A percentile compares a stretch with the other conserved stretches of the same genome.
Evolutionary conservation across 305 asterid genomes (phyloP).

Genomic region (Andrographis paniculata): DNA sequence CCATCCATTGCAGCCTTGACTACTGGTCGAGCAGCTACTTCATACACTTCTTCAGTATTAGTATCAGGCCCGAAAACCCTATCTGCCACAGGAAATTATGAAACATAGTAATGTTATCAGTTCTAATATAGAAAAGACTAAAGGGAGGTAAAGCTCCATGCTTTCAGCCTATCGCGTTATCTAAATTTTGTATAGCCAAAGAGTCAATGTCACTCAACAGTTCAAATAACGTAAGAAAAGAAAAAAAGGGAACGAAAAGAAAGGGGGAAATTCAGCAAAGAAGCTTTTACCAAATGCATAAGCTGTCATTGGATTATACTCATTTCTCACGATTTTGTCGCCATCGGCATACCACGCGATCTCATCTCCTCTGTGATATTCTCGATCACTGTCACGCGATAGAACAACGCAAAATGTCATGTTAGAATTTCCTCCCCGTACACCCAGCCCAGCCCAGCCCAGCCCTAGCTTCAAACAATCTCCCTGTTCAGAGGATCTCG

Average conservation of each 20-base stretch:
- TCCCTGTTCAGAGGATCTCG: slow-evolving; percentile 25
- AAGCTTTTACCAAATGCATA: slow-evolving; percentile 81
- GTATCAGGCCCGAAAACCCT: slow-evolving; percentile 86
- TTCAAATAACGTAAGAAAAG: slow-evolving; percentile 6
- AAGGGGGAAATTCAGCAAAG: slow-evolving; percentile 5
- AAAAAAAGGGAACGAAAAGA: neutral
- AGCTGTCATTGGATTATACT: slow-evolving; percentile 77
- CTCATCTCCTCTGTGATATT: slow-evolving; percentile 92
- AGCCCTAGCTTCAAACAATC: slow-evolving; percentile 30
- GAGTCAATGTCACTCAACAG: slow-evolving; percentile 13
- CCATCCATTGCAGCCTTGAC: slow-evolving; percentile 99
- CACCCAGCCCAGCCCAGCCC: slow-evolving; percentile 35
- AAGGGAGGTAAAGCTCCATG: slow-evolving; percentile 9
- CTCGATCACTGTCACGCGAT: slow-evolving; percentile 72
- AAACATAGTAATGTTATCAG: neutral
- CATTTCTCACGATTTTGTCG: slow-evolving; percentile 76
- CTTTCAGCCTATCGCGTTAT: slow-evolving; percentile 6
- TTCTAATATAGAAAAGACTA: slow-evolving; percentile 11
- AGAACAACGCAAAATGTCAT: slow-evolving; percentile 19
- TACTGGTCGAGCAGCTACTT: slow-evolving; percentile 93
- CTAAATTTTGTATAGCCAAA: slow-evolving; percentile 3
- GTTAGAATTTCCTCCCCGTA: slow-evolving; percentile 20
- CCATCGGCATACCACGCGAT: slow-evolving; percentile 85
- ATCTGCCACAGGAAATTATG: slow-evolving; percentile 40
- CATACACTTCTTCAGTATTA: slow-evolving; percentile 80